Base-by-base conservation (phyloP, 306 rosid species). In the Quercus mongolica region DNA sequence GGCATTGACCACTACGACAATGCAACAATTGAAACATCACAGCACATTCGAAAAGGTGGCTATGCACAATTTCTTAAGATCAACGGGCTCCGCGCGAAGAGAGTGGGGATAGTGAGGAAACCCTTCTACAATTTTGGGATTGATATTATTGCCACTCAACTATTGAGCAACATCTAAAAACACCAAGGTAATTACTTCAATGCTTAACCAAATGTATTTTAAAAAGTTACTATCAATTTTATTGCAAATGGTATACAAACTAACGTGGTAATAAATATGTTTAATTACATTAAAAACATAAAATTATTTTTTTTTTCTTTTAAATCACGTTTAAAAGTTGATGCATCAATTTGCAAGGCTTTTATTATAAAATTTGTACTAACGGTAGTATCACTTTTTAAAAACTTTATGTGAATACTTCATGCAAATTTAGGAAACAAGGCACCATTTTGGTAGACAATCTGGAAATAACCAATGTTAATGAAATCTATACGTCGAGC, bases 51-150 rank as follows among this genome's bases (percentile, higher is more conserved):
- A 0, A 75, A n/a, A 71, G 87, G 87, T 49, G 96, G 92, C 69
- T 91, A 91, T 79, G 77, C 81, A 63, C 93, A 86, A 31, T 89
- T 84, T 80, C 88, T 89, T 51, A 87, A 55, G 58, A 52, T 63
- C 46, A 78, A 83, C 54, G 90, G 93, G 49, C 87, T 89, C 6
- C 31, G 67, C 71, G 90, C 92, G 61, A 91, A 91, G 90, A 89
- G 96, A 70, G 2, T 91, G 13, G 93, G 90, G 56, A 75, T 89
- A 51, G 80, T 87, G 38, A 82, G 86, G 68, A 0, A 9, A 31
- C 35, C 35, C 3, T 89, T 62, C 77, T 85, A 54, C 38, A 0
- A 23, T 5, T 77, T 85, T 83, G 82, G 74, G 52, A 76, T 69
- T 51, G 75, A 69, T 41, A 28, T 78, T 38, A 55, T 75, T 28